Conservation (phyloP, 306 rosid species). For the Styphnolobium japonicum region DNA sequence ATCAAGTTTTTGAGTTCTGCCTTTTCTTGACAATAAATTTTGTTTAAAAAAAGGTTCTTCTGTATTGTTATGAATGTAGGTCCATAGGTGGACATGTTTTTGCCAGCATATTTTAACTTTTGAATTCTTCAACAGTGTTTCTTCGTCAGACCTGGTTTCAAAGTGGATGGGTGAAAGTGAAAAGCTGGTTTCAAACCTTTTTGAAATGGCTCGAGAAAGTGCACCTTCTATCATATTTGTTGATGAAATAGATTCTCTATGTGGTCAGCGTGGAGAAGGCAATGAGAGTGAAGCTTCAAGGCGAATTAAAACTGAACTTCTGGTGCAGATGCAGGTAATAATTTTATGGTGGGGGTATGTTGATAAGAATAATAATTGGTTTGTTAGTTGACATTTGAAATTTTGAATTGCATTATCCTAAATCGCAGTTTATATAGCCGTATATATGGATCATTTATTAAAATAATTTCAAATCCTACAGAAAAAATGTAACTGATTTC, state of each 20-base stretch:
- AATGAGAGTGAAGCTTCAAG: slow-evolving; percentile 99
- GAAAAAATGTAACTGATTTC: not conserved
- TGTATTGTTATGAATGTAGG: not conserved
- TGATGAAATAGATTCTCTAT: slow-evolving; percentile 97
- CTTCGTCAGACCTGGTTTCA: slow-evolving; percentile 96
- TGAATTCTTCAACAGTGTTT: slow-evolving; percentile 54
- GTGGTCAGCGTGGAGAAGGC: slow-evolving; percentile 99
- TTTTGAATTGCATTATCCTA: slow-evolving; percentile 12
- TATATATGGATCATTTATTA: not conserved
- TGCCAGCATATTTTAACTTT: slow-evolving; percentile 27
- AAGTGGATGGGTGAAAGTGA: slow-evolving; percentile 99
- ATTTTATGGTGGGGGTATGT: slow-evolving; percentile 30
- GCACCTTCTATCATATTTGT: slow-evolving; percentile 96
- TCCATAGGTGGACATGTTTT: slow-evolving; percentile 5
- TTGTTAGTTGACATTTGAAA: slow-evolving; percentile 15
- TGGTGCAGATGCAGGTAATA: slow-evolving; percentile 99
- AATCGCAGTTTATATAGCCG: not conserved
- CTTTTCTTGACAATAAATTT: not conserved
- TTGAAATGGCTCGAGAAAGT: slow-evolving; percentile 99
- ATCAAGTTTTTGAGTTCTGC: not conserved
- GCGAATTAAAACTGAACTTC: slow-evolving; percentile 96
- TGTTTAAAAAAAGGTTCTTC: not conserved
- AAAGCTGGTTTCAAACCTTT: slow-evolving; percentile 94
- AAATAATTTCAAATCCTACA: not conserved
- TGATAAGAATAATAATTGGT: not conserved